phyloP scores from a whole-genome alignment of 352 stramenopile species.

The Globisporangium cylindrosporum region DNA sequence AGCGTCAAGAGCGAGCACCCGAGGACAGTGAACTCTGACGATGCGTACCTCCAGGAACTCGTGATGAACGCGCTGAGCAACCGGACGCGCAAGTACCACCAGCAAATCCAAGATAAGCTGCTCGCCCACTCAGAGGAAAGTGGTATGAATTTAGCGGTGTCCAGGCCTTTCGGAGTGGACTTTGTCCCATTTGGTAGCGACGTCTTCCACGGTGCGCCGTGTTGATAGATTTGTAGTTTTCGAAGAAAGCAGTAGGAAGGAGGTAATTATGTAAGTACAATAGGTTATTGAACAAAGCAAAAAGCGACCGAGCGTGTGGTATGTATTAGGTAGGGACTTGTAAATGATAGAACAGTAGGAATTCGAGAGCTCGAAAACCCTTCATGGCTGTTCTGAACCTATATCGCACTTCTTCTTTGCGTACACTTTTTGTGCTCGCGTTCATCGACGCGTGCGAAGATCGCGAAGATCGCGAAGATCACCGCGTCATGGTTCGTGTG shows the following conservation, averaged over 20 bases:
- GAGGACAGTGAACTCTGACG: not conserved
- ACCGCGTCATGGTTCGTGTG: not conserved
- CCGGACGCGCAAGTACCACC: conserved; percentile 14
- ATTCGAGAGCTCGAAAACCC: too few species aligned
- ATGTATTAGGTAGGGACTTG: too few species aligned
- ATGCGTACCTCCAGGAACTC: conserved; percentile 14
- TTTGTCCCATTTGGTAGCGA: not conserved
- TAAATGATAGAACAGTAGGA: too few species aligned
- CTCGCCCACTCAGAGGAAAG: conserved; percentile 1
- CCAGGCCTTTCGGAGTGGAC: not conserved
- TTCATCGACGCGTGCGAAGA: conserved; percentile 21
- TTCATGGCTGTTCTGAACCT: too few species aligned
- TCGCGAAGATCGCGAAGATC: too few species aligned
- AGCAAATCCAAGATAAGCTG: conserved; percentile 14
- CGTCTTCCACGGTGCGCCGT: not conserved
- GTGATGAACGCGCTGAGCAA: conserved; percentile 18
- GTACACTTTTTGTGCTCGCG: not conserved
- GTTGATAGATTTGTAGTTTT: not conserved
- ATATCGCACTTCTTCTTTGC: too few species aligned
- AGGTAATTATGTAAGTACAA: not conserved
- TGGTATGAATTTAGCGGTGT: not conserved
- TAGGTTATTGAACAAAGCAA: not conserved
- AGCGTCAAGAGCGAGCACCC: not conserved
- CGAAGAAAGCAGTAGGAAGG: not conserved
- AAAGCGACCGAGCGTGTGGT: not conserved